Percentiles rank a stretch among this genome's conserved stretches.
Conservation (phyloP, 2,329 filamentous ascomycete species). For the Simplicillium sp. region DNA sequence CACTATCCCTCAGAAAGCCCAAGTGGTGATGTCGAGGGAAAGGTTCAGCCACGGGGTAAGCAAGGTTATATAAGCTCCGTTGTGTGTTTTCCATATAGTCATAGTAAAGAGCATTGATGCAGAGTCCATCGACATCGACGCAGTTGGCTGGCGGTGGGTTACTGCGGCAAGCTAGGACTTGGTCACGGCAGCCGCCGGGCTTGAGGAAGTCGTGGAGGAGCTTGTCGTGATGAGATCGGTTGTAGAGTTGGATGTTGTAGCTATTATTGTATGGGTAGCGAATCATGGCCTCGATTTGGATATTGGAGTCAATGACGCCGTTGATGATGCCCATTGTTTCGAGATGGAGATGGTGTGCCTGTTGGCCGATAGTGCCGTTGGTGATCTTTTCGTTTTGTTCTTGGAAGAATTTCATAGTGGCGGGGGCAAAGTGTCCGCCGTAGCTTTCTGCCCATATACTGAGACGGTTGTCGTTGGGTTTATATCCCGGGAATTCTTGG, state of each 20-base stretch:
- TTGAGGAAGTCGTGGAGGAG: slow-evolving; percentile 18
- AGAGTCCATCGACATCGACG: slow-evolving; percentile 41
- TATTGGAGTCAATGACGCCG: slow-evolving; percentile 54
- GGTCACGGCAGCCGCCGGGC: slow-evolving; percentile 40
- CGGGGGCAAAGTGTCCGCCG: slow-evolving; percentile 59
- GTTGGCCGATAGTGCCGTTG: slow-evolving; percentile 18
- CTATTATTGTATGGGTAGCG: slow-evolving; percentile 49
- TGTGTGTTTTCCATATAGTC: slow-evolving; percentile 44
- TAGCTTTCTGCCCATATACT: slow-evolving; percentile 61
- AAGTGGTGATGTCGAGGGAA: slow-evolving; percentile 54
- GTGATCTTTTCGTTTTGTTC: slow-evolving; percentile 45
- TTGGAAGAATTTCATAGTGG: slow-evolving; percentile 48
- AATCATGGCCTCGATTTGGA: slow-evolving; percentile 49
- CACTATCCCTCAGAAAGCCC: slow-evolving; percentile 51
- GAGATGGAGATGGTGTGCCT: slow-evolving; percentile 41
- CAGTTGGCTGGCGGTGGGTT: no score
- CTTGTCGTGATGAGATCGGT: slow-evolving; percentile 26
- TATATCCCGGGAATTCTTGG: slow-evolving; percentile 46
- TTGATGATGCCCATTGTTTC: slow-evolving; percentile 62
- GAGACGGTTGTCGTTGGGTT: slow-evolving; percentile 42
- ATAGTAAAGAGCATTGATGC: slow-evolving; percentile 41
- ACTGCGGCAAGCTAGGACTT: slow-evolving; percentile 43
- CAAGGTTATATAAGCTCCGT: slow-evolving; percentile 51
- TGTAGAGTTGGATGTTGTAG: slow-evolving; percentile 52
- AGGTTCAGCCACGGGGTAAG: slow-evolving; percentile 44